phyloP scores from a whole-genome alignment of 805 yeast species.

The Babjeviella inositovora region DNA sequence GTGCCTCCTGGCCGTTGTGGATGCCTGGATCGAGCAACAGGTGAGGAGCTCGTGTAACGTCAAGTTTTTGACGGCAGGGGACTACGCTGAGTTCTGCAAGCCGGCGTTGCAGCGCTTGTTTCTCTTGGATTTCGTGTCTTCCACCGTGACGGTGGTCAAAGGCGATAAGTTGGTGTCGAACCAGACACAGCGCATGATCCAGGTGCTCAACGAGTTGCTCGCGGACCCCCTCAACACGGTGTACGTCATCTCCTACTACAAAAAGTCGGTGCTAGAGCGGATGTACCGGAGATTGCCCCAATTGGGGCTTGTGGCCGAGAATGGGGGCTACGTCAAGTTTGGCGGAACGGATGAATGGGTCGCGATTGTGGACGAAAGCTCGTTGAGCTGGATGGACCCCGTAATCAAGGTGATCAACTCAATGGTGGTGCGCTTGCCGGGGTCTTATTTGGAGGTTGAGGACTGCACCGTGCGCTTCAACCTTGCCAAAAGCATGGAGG shows the following conservation, averaged over 20 bases:
- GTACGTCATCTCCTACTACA: conserved; percentile 53
- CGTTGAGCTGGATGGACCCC: conserved; percentile 41
- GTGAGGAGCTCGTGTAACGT: conserved; percentile 14
- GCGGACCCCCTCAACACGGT: conserved; percentile 46
- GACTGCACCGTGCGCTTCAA: conserved; percentile 69
- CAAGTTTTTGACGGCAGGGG: conserved; percentile 10
- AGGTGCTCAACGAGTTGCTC: conserved; percentile 42
- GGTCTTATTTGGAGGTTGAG: conserved; percentile 53
- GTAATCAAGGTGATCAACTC: conserved; percentile 38
- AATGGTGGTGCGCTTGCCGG: conserved; percentile 66
- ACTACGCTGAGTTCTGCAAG: conserved; percentile 9
- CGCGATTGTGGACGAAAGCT: conserved; percentile 35
- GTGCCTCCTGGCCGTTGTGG: conserved; percentile 35
- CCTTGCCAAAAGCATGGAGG: conserved; percentile 50
- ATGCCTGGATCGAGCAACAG: conserved; percentile 30
- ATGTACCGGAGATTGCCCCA: conserved; percentile 50
- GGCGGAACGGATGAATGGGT: conserved; percentile 41
- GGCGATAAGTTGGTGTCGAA: conserved; percentile 24
- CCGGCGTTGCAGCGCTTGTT: conserved; percentile 22
- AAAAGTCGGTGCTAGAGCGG: conserved; percentile 48
- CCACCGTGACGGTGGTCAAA: conserved; percentile 14
- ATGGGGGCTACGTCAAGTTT: conserved; percentile 65
- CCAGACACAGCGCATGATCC: conserved; percentile 44
- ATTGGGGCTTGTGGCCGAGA: conserved; percentile 78
- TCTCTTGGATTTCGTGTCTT: conserved; percentile 33